Evolutionary conservation across 148 eudicot genomes (phyloP), one percentile per base, ranked within the genome.

Genomic region (Chenopodium album): DNA sequence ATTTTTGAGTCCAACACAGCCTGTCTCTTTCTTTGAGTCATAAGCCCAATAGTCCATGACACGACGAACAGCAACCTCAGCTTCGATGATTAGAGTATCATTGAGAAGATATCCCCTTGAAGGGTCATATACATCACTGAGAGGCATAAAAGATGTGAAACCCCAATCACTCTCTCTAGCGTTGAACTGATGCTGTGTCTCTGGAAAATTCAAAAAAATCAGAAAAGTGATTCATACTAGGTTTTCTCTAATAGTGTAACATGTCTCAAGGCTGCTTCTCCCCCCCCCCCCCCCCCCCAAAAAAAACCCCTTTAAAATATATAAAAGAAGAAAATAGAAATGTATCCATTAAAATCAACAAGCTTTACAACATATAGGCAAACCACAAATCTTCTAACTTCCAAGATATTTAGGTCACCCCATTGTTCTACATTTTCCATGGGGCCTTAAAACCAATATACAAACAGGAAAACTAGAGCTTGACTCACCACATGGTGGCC

Each of bases 131-230:
- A 94, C 88, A 14, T 96, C 99, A 76, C 94, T 83, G 23, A 96
- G 91, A 79, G 98, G 91, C 98, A 96, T 94, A 87, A 96, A 96
- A 17, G 99, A 91, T 46, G 99, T 96, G 88, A 96, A 96, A 47
- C 99, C 99, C 99, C 99, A 96, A 88, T 96, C 99, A 73, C 95
- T 94, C 85, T 96, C 99, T 83, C 98, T 84, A 46, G 91, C 88
- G 83, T 89, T 91, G 82, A 96, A 96, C 87, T 96, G 99, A 84
- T 96, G 99, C 37, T 96, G 99, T 9, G 99, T 91, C 81, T 96
- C 99, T 96, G 93, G 79, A 85, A 47, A 77, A 63, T 60, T 13
- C 54, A 80, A 23, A 72, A 78, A 73, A 46, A 13, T 2, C 73
- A 47, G 47, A 31, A 69, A 19, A 70, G 17, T 16, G 1, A 70